phyloP scores from a whole-genome alignment of 1,284 basidiomycete species.

The Tilletia walkeri region DNA sequence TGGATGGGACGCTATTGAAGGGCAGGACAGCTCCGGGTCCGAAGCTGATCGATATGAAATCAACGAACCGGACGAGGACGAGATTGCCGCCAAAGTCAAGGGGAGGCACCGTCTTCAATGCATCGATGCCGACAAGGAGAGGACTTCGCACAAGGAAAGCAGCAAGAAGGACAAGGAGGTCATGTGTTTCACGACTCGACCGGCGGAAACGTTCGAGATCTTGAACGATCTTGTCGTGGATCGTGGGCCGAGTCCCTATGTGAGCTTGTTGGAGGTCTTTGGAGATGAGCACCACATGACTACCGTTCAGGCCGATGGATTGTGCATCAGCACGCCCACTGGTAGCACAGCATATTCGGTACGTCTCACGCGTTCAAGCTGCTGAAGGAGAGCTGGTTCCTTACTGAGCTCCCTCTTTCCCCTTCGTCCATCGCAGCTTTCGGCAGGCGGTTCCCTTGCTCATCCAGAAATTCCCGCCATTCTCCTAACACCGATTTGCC shows the following conservation, averaged over 20 bases:
- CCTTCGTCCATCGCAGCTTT: conserved; percentile 63
- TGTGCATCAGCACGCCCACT: conserved; percentile 93
- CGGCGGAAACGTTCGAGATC: conserved; percentile 95
- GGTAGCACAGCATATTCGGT: conserved; percentile 86
- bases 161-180: conserved; percentile 84
- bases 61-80: conserved; percentile 57
- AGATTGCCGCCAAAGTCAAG: conserved; percentile 87
- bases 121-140: conserved; percentile 71
- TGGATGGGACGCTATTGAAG: conserved; percentile 51
- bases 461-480: conserved; percentile 97
- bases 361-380: not conserved
- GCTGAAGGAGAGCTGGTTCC: not conserved
- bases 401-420: not conserved
- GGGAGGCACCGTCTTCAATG: conserved; percentile 90
- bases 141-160: conserved; percentile 46
- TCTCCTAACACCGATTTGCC: conserved; percentile 95
- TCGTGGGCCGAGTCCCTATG: conserved; percentile 94
- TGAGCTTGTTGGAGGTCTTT: conserved; percentile 91
- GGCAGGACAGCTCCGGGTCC: conserved; percentile 21
- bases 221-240: conserved; percentile 98
- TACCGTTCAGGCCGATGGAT: conserved; percentile 95
- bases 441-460: conserved; percentile 94
- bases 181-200: conserved; percentile 92
- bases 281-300: conserved; percentile 99
- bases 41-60: conserved; percentile 25